Base-by-base conservation (phyloP, 176 grass and related monocot species). In the Dendrocalamus sinicus region DNA sequence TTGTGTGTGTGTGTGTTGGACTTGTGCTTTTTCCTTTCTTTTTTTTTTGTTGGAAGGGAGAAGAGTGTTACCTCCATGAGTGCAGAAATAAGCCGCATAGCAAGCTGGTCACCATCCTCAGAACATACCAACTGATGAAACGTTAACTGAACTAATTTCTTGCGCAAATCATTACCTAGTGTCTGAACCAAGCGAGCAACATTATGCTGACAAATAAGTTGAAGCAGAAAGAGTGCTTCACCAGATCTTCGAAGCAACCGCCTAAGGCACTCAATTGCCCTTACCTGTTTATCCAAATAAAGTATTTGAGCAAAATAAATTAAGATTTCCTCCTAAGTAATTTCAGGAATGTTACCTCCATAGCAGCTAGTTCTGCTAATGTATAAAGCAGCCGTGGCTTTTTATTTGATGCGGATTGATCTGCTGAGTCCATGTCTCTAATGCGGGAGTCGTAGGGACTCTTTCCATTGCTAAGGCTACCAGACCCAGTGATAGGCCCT, bases 231-330 rank as follows among this genome's bases (percentile, higher is more conserved):
- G 14, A 98, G 91, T 70, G 91, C 96, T 95, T 98, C 96, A 24
- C 96, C 91, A 60, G 93, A 94, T 92, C 96, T 95, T 70, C 96
- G 89, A 78, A 98, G 91, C 77, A 98, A 92, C 84, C 96, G 87
- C 86, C 96, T 95, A 91, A 95, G 93, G 76, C 93, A 98, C 83
- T 98, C 96, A 75, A 98, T 95, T 83, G 96, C 96, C 89, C 96
- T 94, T 54, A 98, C 95, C 95, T 98, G 89, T 85, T 77, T 65
- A 85, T 76, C 40, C 69, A 83, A 79, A 65, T 41, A 60, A 84
- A 71, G 22, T 57, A 30, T 55, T 20, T 57, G 51, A 89, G 76
- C 45, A 81, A 81, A 70, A 86, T 50, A 26, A 76, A 86, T 26
- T 58, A 75, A 85, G 39, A 45, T 67, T 53, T 73, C 58, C 26